Evolutionary conservation across 1,284 basidiomycete genomes (phyloP).

Genomic region (Heterobasidion occidentale): DNA sequence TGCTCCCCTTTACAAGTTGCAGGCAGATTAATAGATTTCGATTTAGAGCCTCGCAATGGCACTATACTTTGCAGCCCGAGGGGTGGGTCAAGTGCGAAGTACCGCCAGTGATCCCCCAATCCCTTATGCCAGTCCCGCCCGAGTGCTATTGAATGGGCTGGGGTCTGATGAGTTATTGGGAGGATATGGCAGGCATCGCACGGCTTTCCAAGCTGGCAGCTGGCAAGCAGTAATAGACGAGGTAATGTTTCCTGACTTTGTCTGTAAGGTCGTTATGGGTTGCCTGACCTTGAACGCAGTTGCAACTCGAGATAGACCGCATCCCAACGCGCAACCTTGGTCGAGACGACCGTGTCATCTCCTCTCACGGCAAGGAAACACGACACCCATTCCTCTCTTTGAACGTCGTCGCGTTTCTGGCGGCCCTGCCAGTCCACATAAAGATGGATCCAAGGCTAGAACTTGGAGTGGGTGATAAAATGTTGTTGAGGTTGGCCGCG

Average conservation of each 20-base stretch:
- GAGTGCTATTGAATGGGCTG: slow-evolving; percentile 85
- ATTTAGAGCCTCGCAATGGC: slow-evolving; percentile 83
- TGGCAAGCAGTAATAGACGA: slow-evolving; percentile 78
- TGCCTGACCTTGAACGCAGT: slow-evolving; percentile 30
- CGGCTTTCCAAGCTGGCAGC: slow-evolving; percentile 58
- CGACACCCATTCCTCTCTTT: slow-evolving; percentile 88
- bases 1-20: background rate
- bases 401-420: slow-evolving; percentile 67
- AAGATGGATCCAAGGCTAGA: slow-evolving; percentile 74
- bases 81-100: slow-evolving; percentile 48
- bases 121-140: slow-evolving; percentile 67
- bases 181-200: slow-evolving; percentile 88
- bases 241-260: slow-evolving; percentile 32
- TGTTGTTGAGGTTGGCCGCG: slow-evolving; percentile 69
- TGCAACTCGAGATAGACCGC: slow-evolving; percentile 89
- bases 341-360: slow-evolving; percentile 88
- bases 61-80: slow-evolving; percentile 88
- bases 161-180: slow-evolving; percentile 95
- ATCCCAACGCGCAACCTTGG: slow-evolving; percentile 89
- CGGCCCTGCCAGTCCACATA: slow-evolving; percentile 64
- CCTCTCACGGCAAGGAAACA: slow-evolving; percentile 83
- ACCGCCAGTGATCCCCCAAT: slow-evolving; percentile 25
- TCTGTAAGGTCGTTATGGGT: background rate
- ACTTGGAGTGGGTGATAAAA: slow-evolving; percentile 80
- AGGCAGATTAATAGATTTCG: background rate